phyloP scores from a whole-genome alignment of 2,329 filamentous ascomycete species.

The Xylaria multiplex region DNA sequence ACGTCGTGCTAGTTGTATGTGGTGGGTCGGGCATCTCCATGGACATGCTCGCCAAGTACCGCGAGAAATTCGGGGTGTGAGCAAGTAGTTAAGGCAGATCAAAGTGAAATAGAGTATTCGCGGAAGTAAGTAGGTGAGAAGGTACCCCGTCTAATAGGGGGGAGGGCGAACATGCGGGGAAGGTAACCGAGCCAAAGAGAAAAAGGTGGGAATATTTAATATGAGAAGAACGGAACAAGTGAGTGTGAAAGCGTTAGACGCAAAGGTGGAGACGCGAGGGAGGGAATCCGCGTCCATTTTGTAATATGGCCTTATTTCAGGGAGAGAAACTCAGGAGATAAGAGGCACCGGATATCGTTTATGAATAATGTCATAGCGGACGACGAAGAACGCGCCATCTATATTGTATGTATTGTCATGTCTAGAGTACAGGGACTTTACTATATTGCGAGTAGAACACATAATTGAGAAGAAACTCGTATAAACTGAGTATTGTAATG shows the following conservation, averaged over 20 bases:
- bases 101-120: too few species aligned
- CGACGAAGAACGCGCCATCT: background rate
- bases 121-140: too few species aligned
- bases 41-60: constrained; percentile 68
- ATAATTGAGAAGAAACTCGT: background rate
- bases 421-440: too few species aligned
- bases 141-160: too few species aligned
- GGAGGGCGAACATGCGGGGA: too few species aligned
- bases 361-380: background rate
- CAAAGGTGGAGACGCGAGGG: background rate
- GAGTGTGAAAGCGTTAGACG: too few species aligned
- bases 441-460: background rate
- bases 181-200: too few species aligned
- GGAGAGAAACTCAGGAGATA: background rate
- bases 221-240: too few species aligned
- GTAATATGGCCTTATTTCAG: background rate
- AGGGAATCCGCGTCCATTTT: background rate
- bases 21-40: constrained; percentile 77
- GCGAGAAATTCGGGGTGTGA: constrained; percentile 56
- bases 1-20: constrained; percentile 86
- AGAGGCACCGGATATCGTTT: background rate
- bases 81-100: background rate
- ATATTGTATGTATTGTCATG: background rate
- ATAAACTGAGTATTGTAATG: background rate
- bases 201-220: too few species aligned